These are phyloP conservation scores for Haplographium delicatum DNA, from an alignment of 495 filamentous ascomycete species.

Conservation along the genomic window DNA sequence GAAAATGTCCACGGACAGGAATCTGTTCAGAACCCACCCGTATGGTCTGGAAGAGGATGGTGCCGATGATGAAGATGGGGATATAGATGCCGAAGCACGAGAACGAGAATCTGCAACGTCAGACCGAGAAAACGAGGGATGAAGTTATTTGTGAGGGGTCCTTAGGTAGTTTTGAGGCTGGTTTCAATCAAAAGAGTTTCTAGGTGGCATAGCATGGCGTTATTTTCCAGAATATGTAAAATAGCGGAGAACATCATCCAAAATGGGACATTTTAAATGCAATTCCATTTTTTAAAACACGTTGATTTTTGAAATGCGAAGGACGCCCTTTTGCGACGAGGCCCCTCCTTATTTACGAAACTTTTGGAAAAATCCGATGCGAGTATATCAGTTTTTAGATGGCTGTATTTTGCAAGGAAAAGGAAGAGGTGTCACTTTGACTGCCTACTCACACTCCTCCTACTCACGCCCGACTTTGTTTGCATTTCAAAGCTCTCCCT, in stretches of 20 bases:
- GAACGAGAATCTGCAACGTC: background rate
- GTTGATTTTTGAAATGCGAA: too few relatives aligned
- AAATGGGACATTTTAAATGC: too few relatives aligned
- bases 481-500: conserved; percentile 18
- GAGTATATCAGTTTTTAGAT: too few relatives aligned
- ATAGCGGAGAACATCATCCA: background rate
- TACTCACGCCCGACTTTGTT: conserved; percentile 9
- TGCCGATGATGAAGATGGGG: background rate
- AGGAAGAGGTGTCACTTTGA: conserved; percentile 11
- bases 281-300: too few relatives aligned
- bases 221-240: background rate
- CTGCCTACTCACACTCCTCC: conserved; percentile 23
- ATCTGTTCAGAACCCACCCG: conserved; percentile 18
- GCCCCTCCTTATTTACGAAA: too few relatives aligned
- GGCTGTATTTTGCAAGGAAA: too few relatives aligned
- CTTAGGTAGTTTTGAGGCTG: background rate
- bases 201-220: conserved; percentile 2
- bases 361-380: too few relatives aligned
- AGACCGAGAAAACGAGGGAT: background rate
- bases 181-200: background rate
- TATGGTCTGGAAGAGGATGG: conserved; percentile 19
- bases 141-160: background rate
- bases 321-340: too few relatives aligned
- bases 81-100: too few relatives aligned
- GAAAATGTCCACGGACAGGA: conserved; percentile 4